These are phyloP conservation scores for Puccinia novopanici DNA, from an alignment of 1,284 basidiomycete species.

Conservation along the genomic window DNA sequence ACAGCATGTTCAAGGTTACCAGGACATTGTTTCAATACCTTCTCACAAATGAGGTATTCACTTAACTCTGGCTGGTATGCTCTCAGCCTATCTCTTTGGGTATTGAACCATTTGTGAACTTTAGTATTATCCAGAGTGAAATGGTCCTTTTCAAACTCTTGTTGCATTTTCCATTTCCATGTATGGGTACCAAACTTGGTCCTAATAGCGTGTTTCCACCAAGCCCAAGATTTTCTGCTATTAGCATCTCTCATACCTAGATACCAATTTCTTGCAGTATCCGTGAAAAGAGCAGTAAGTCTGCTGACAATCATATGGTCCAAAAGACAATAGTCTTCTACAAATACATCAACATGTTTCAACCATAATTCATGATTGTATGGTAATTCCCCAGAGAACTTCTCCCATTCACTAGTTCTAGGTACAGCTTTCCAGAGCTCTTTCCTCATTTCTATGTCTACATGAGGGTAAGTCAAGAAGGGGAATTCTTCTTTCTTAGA, in stretches of 20 bases:
- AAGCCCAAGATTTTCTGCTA: background rate
- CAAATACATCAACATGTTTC: background rate
- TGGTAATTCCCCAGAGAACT: background rate
- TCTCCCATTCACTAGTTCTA: background rate
- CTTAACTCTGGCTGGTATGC: background rate
- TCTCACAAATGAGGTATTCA: background rate
- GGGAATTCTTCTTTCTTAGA: too few relatives aligned
- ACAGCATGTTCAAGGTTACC: background rate
- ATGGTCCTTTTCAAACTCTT: background rate
- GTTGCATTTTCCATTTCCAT: background rate
- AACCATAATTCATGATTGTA: constrained; percentile 6
- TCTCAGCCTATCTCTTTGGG: background rate
- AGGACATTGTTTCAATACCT: background rate
- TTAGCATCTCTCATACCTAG: background rate
- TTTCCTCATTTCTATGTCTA: background rate
- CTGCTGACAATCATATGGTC: background rate
- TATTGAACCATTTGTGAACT: background rate
- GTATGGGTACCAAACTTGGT: background rate
- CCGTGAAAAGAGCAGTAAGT: background rate
- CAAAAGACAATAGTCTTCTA: background rate
- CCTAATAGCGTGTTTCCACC: background rate
- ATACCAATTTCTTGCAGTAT: background rate
- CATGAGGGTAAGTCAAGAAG: too few relatives aligned
- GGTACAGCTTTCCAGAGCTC: background rate
- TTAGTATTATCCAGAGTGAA: background rate